Base-by-base conservation (phyloP, 805 yeast species). In the Blastobotrys muscicola region DNA sequence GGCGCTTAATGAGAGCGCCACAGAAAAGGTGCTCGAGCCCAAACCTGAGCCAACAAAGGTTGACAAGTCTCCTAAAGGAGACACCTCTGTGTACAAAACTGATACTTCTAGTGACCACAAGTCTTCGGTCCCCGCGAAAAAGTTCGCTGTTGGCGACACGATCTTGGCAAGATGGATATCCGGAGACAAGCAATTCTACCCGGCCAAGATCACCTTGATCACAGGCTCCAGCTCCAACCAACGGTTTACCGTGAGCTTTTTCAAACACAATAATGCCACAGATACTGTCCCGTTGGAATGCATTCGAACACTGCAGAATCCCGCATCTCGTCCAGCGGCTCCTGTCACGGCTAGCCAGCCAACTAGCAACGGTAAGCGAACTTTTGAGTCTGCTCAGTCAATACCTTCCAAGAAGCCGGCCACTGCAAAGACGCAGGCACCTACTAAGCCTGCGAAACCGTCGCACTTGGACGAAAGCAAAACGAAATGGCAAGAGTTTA, bases 401-500 rank as follows among this genome's bases (percentile, higher is more conserved):
- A 12, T 11, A 5, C 33, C 38, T 8, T 29, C 41, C 14, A 11
- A 39, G 15, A 34, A 13, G n/a, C 32, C 29, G 11, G 13, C n/a
- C 29, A 11, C 30, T 13, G 30, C 20, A 12, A 29, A 23, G 9
- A 29, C 11, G 20, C 32, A 14, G 8, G 39, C 33, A 4, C 29
- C 14, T n/a, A 15, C 38, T 9, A 29, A 29, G 16, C 13, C 41
- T 15, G 26, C 15, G 29, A 36, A 40, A 14, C 39, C 23, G 12
- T 23, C 23, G 20, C 43, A 44, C 26, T 46, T 57, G 36, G 56
- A 52, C 10, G 38, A 43, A 9, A 43, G 52, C 33, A 51, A 58
- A 44, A 43, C 38, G 4, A 56, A 53, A 38, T 59, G 63, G 63
- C 58, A 59, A 39, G 36, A 45, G 42, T 59, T 59, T 12, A 40